These are phyloP conservation scores for Wickerhamiella sorbophila DNA, from an alignment of 805 yeast genomes.

Conservation along the genomic window DNA sequence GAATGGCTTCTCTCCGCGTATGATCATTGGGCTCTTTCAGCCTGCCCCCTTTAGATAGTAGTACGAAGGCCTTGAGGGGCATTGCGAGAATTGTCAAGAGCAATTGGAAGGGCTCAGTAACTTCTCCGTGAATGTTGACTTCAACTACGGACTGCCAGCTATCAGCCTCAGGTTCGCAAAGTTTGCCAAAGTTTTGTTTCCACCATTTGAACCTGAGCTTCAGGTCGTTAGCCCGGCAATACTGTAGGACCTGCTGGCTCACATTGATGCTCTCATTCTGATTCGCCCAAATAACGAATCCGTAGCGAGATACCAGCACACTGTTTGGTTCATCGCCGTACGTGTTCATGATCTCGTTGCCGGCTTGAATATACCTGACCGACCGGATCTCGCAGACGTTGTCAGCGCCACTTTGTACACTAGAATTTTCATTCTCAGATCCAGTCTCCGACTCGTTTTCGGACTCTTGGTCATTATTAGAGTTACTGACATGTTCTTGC, in stretches of 20 bases:
- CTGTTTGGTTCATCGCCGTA: constrained; percentile 66
- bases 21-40: not conserved
- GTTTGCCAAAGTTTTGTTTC: not conserved
- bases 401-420: constrained; percentile 11
- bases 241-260: not conserved
- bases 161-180: not conserved
- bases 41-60: not conserved
- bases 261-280: constrained; percentile 43
- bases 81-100: not conserved
- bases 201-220: constrained; percentile 1
- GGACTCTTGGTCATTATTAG: constrained; percentile 13
- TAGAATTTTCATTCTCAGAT: constrained; percentile 8
- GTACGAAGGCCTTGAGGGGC: not conserved
- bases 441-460: constrained; percentile 8
- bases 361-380: constrained; percentile 30
- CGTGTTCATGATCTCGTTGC: constrained; percentile 61
- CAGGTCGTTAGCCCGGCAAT: not conserved
- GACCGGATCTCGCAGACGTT: constrained; percentile 59
- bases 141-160: not conserved
- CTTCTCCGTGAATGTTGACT: not conserved
- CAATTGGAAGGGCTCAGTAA: not conserved
- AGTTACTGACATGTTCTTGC: constrained; percentile 12
- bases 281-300: constrained; percentile 49
- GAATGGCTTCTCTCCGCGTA: not conserved
- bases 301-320: constrained; percentile 58